Percentiles rank a stretch among this genome's conserved stretches.
Conservation (phyloP, 1,284 basidiomycete species). For the Rhodofomes roseus region DNA sequence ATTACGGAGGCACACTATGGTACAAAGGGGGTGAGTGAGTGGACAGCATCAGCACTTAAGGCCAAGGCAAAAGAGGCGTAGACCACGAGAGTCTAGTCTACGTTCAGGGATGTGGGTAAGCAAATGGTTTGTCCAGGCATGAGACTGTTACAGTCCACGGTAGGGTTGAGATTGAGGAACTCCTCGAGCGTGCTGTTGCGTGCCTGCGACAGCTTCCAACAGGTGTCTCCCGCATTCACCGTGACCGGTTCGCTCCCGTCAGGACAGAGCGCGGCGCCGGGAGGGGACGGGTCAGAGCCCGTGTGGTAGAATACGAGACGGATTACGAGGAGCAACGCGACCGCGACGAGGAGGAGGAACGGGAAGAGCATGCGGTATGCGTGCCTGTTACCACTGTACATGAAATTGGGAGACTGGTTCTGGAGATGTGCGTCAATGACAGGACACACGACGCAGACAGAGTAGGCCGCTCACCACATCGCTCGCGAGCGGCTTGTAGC, state of each 20-base stretch:
- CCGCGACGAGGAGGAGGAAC: slow-evolving; percentile 68
- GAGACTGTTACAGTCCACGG: slow-evolving; percentile 52
- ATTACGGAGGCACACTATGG: neutral
- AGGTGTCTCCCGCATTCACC: slow-evolving; percentile 61
- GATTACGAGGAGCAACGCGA: slow-evolving; percentile 62
- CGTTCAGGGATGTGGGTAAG: slow-evolving; percentile 10
- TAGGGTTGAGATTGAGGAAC: slow-evolving; percentile 50
- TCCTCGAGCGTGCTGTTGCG: slow-evolving; percentile 52
- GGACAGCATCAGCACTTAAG: neutral
- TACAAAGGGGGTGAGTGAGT: neutral
- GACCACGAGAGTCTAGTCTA: neutral
- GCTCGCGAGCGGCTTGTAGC: slow-evolving; percentile 50
- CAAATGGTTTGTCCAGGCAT: slow-evolving; percentile 61
- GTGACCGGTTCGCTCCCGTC: slow-evolving; percentile 43
- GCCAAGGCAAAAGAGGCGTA: neutral
- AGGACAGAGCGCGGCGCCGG: slow-evolving; percentile 42
- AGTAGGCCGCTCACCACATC: slow-evolving; percentile 44
- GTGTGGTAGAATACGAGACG: slow-evolving; percentile 49
- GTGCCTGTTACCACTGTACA: slow-evolving; percentile 26
- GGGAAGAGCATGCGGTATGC: slow-evolving; percentile 67
- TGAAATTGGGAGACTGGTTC: slow-evolving; percentile 24
- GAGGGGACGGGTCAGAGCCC: slow-evolving; percentile 15
- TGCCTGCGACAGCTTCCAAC: slow-evolving; percentile 59
- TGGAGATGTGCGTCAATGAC: slow-evolving; percentile 5
- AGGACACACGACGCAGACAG: neutral